These are phyloP conservation scores for Fraxinus americana DNA, from an alignment of 257 asterid genomes.

Conservation along the genomic window DNA sequence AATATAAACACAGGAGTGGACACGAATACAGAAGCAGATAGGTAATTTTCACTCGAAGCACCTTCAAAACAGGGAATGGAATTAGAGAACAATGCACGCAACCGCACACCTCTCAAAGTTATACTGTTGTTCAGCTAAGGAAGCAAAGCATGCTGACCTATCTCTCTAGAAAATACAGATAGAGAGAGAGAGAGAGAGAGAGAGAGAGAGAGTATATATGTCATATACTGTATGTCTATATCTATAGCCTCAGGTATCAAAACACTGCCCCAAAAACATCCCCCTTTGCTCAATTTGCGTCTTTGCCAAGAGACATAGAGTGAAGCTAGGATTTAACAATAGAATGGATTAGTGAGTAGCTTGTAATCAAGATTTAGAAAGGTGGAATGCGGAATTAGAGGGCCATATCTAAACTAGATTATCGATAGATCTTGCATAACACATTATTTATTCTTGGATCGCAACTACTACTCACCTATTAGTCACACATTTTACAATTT, in stretches of 20 bases:
- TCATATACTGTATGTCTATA: too few relatives aligned
- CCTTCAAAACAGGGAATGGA: conserved; percentile 16
- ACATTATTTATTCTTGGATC: too few relatives aligned
- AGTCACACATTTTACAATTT: too few relatives aligned
- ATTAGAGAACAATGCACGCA: conserved; percentile 43
- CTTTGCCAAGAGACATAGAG: background rate
- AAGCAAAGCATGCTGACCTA: conserved; percentile 58
- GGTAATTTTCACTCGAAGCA: conserved; percentile 32
- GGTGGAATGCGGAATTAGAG: too few relatives aligned
- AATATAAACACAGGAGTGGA: background rate
- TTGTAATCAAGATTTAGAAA: conserved; percentile 10
- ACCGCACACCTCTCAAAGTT: conserved; percentile 29
- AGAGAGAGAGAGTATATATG: conserved; percentile 16
- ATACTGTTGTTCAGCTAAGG: conserved; percentile 33
- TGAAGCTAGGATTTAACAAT: conserved; percentile 29
- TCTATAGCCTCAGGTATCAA: background rate
- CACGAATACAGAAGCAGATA: conserved; percentile 19
- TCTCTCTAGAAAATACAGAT: conserved; percentile 13
- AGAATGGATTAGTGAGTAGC: conserved; percentile 15
- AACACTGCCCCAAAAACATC: conserved; percentile 36
- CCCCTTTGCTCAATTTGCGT: conserved; percentile 13
- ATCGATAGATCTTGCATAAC: too few relatives aligned
- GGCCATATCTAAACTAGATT: too few relatives aligned
- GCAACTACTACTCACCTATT: too few relatives aligned
- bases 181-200: conserved; percentile 26